phyloP scores from a whole-genome alignment of 129 eudicot species.

The Solidago caesia region DNA sequence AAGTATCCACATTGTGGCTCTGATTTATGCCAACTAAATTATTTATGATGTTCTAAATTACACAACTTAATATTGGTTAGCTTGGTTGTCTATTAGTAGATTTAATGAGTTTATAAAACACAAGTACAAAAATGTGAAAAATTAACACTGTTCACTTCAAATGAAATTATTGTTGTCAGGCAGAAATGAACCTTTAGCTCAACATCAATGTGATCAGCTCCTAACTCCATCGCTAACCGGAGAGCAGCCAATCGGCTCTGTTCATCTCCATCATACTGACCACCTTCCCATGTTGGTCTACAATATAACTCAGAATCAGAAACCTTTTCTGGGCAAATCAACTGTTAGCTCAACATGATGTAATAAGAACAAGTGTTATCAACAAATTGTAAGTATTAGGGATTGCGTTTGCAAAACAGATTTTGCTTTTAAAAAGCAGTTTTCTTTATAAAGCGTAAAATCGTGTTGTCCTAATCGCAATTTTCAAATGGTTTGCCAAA shows the following conservation, averaged over 20 bases:
- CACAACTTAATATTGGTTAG: not conserved
- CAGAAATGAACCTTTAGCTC: slow-evolving; percentile 70
- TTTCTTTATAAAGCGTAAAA: no score
- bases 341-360: not conserved
- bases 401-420: no score
- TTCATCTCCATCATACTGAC: slow-evolving; percentile 86
- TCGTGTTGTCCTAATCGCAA: no score
- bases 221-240: slow-evolving; percentile 79
- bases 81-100: not conserved
- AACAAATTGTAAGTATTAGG: not conserved
- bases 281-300: slow-evolving; percentile 98
- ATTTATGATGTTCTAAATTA: not conserved
- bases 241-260: slow-evolving; percentile 65
- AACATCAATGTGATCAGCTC: slow-evolving; percentile 93
- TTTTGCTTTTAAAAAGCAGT: no score
- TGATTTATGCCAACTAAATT: not conserved
- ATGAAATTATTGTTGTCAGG: not conserved
- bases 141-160: not conserved
- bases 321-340: slow-evolving; percentile 2
- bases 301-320: slow-evolving; percentile 31
- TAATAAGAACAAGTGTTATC: not conserved
- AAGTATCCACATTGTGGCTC: not conserved
- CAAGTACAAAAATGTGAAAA: not conserved
- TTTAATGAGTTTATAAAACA: not conserved
- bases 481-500: no score